Evolutionary conservation across 495 filamentous ascomycete genomes (phyloP).

Genomic region (Xylaria acuta): DNA sequence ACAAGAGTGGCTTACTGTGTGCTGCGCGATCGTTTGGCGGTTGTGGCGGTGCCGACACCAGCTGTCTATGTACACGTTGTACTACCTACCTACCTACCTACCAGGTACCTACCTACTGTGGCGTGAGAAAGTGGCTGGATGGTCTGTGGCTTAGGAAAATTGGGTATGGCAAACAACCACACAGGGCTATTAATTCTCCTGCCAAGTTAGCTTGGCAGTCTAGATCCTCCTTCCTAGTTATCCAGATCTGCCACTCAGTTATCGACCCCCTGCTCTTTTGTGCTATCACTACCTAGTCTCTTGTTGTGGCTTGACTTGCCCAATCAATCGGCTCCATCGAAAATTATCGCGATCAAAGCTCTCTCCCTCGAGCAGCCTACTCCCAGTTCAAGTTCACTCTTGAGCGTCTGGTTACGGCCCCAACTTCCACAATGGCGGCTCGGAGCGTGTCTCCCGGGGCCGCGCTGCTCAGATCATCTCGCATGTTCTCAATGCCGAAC

Average conservation of each 20-base stretch:
- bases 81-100: background rate
- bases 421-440: slow-evolving; percentile 35
- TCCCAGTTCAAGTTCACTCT: slow-evolving; percentile 23
- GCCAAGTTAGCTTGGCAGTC: too few species aligned
- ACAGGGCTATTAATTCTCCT: too few species aligned
- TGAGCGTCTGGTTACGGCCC: slow-evolving; percentile 11
- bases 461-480: slow-evolving; percentile 64
- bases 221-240: too few species aligned
- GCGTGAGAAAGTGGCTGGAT: too few species aligned
- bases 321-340: slow-evolving; percentile 15
- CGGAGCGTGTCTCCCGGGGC: slow-evolving; percentile 63
- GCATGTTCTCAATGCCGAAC: slow-evolving; percentile 63
- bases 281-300: too few species aligned
- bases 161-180: too few species aligned
- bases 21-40: background rate
- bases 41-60: background rate
- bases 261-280: too few species aligned
- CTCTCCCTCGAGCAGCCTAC: slow-evolving; percentile 12
- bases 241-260: too few species aligned
- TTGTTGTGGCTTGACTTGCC: slow-evolving; percentile 19
- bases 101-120: too few species aligned
- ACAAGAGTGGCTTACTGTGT: too few species aligned
- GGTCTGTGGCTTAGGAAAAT: too few species aligned
- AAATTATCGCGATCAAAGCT: slow-evolving; percentile 22
- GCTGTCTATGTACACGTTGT: background rate